Percentiles rank a stretch among this genome's conserved stretches.
Conservation (phyloP, 2,329 filamentous ascomycete species). For the Verticillium alfalfae region DNA sequence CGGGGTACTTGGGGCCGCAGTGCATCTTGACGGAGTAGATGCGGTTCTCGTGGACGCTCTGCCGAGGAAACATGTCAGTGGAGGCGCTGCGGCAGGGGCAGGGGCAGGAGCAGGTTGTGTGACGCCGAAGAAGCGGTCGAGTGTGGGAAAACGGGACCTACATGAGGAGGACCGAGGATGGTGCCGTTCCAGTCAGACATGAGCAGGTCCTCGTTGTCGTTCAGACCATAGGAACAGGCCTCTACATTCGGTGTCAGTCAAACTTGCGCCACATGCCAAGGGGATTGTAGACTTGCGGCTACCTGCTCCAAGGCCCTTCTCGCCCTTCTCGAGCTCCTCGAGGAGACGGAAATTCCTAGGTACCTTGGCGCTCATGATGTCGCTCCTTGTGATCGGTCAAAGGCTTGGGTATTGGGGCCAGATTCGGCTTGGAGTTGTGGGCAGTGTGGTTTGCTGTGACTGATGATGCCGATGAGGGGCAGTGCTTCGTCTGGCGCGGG, state of each 20-base stretch:
- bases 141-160: slow-evolving; percentile 39
- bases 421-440: neutral
- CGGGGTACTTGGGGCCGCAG: slow-evolving; percentile 85
- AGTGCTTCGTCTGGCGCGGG: neutral
- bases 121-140: neutral
- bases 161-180: slow-evolving; percentile 92
- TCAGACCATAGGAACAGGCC: slow-evolving; percentile 93
- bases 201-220: slow-evolving; percentile 87
- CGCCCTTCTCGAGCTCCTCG: slow-evolving; percentile 97
- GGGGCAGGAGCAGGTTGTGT: neutral
- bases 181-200: slow-evolving; percentile 99
- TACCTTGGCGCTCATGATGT: slow-evolving; percentile 51
- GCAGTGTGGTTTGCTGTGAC: slow-evolving; percentile 2
- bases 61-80: slow-evolving; percentile 6
- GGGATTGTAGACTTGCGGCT: slow-evolving; percentile 19
- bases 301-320: slow-evolving; percentile 94
- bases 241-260: slow-evolving; percentile 45
- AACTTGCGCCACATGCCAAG: neutral
- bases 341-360: slow-evolving; percentile 94
- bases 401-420: neutral
- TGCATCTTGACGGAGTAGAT: slow-evolving; percentile 98
- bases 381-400: neutral
- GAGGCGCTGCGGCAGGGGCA: slow-evolving; percentile 1
- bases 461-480: slow-evolving; percentile 6
- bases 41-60: slow-evolving; percentile 96